Percentiles rank a stretch among this genome's conserved stretches.
Evolutionary conservation across 345 rosid genomes (phyloP).

Genomic region (Linum usitatissimum): DNA sequence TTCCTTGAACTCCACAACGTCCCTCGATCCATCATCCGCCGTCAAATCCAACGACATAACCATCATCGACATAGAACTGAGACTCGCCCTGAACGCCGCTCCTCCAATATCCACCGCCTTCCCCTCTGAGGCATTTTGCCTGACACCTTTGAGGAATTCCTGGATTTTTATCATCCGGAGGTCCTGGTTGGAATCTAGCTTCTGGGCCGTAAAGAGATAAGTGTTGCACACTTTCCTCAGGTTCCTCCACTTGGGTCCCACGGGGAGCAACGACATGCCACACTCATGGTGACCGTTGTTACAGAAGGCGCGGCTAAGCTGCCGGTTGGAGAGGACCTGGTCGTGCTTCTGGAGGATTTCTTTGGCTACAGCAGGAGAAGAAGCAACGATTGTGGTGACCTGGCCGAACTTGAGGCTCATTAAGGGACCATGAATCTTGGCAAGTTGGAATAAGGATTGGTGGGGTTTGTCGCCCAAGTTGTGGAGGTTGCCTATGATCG

Average conservation of each 20-base stretch:
- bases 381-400: neutral
- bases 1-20: constrained; percentile 16
- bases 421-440: neutral
- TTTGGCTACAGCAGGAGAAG: neutral
- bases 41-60: constrained; percentile 24
- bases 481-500: constrained; percentile 1
- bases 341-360: constrained; percentile 6
- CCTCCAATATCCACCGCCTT: constrained; percentile 22
- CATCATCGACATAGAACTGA: constrained; percentile 18
- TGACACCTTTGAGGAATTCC: constrained; percentile 12
- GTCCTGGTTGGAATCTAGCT: constrained; percentile 20
- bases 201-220: constrained; percentile 17
- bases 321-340: neutral
- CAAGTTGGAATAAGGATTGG: neutral
- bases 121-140: constrained; percentile 13
- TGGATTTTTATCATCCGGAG: constrained; percentile 15
- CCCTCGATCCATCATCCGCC: constrained; percentile 5
- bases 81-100: constrained; percentile 16
- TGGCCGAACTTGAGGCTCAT: neutral
- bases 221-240: constrained; percentile 23
- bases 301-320: neutral
- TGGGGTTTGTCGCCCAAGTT: neutral
- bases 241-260: constrained; percentile 17
- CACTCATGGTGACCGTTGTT: neutral
- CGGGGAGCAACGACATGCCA: neutral